Base-by-base conservation (phyloP, 1,284 basidiomycete species). In the Trichosporon ovoides region DNA sequence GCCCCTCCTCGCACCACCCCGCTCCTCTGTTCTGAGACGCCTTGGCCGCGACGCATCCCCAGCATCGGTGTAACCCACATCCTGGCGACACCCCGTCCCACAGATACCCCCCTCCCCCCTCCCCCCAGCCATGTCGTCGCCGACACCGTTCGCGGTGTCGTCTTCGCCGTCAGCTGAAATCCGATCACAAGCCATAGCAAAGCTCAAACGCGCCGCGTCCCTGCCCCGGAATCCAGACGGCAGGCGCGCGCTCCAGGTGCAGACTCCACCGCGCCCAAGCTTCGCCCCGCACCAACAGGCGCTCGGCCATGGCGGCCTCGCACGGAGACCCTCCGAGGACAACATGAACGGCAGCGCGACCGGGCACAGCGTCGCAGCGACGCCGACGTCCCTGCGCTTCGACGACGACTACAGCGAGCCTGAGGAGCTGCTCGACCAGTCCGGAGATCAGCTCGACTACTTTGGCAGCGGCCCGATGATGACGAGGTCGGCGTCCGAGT, bases 141-240 rank as follows among this genome's bases (percentile, higher is more conserved):
- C 56, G 22, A 38, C 53, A 22, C 56, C 37, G 24, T 48, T 34
- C 51, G 56, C 57, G 38, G 40, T 46, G 40, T 40, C 57, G 19
- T 54, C 58, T 14, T 57, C 58, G 24, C 56, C 58, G 7, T 33
- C 53, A 10, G 51, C 56, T 18, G 61, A 63, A 38, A 63, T 63
- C 22, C 83, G 91, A 60, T 88, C 89, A 68, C 84, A 84, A 59
- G 88, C 89, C n/a, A 86, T 93, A 60, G 89, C 89, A 56, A 90
- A 86, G 78, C 83, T 94, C 64, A 91, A 89, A 77, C 85, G 91
- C 66, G 90, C 91, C 37, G 89, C 90, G 51, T 92, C 90, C 19
- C 78, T 93, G 28, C 91, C 91, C 36, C 83, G 91, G 56, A 88
- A 88, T 83, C 89, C 90, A 72, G 87, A 91, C 73, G 90, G 89